phyloP scores from a whole-genome alignment of 805 yeast species.

The Barnettozyma pratensis region DNA sequence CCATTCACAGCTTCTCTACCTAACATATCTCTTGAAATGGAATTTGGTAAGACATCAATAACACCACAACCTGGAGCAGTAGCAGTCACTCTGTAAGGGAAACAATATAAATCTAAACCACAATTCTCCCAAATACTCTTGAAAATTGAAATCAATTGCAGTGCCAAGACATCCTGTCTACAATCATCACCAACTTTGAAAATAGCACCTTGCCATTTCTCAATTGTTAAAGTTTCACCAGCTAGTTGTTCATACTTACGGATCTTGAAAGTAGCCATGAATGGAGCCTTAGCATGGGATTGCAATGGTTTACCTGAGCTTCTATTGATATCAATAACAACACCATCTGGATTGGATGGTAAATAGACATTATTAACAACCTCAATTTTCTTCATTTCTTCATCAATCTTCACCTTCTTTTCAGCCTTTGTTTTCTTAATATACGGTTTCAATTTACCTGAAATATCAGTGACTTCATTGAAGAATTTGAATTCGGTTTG shows the following conservation, averaged over 20 bases:
- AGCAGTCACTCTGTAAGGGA: conserved; percentile 93
- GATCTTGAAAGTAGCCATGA: conserved; percentile 92
- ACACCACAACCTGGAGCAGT: conserved; percentile 99
- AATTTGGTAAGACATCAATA: conserved; percentile 93
- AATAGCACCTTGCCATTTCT: conserved; percentile 90
- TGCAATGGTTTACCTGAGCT: conserved; percentile 92
- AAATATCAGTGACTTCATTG: conserved; percentile 84
- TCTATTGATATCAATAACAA: conserved; percentile 85
- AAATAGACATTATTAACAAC: conserved; percentile 82
- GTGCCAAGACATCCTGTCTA: conserved; percentile 92
- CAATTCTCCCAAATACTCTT: conserved; percentile 83
- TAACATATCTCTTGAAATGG: conserved; percentile 94
- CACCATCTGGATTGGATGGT: conserved; percentile 96
- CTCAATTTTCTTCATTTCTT: conserved; percentile 78
- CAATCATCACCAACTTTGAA: conserved; percentile 99
- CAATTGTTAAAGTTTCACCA: conserved; percentile 41
- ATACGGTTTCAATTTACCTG: conserved; percentile 92
- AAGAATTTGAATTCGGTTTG: conserved; percentile 84
- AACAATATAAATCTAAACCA: conserved; percentile 87
- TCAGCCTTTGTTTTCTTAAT: conserved; percentile 94
- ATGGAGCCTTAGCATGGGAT: conserved; percentile 98
- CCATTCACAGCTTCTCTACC: conserved; percentile 99
- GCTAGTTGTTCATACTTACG: conserved; percentile 45
- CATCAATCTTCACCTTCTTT: conserved; percentile 92
- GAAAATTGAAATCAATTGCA: conserved; percentile 88